Evolutionary conservation across 2,329 filamentous ascomycete genomes (phyloP).

Genomic region (Rhytidhysteron rufulum): DNA sequence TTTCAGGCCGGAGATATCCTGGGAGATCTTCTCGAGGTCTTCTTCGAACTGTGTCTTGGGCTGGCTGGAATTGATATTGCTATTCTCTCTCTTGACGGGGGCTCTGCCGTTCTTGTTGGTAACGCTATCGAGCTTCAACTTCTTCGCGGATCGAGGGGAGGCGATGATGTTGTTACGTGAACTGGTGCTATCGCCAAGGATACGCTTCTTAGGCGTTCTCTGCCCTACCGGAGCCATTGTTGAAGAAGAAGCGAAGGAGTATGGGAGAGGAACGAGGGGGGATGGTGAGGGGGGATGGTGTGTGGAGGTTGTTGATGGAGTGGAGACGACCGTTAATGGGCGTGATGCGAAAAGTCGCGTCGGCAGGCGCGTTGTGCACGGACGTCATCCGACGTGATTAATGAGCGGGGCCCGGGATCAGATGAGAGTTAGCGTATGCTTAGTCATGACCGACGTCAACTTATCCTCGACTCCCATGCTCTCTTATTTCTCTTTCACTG

Average conservation of each 20-base stretch:
- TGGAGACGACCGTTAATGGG: no score
- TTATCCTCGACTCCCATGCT: no score
- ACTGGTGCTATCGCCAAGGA: slow-evolving; percentile 43
- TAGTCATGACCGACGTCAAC: no score
- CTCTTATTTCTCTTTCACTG: no score
- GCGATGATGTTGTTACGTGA: slow-evolving; percentile 43
- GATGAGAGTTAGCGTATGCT: no score
- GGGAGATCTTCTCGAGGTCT: slow-evolving; percentile 90
- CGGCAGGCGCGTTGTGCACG: no score
- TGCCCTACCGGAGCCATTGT: slow-evolving; percentile 31
- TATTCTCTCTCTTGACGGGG: slow-evolving; percentile 60
- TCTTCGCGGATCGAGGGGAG: slow-evolving; percentile 62
- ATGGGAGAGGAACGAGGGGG: neutral
- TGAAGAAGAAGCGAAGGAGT: neutral
- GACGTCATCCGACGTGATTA: no score
- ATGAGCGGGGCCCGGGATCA: no score
- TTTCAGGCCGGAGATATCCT: slow-evolving; percentile 84
- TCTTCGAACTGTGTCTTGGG: slow-evolving; percentile 94
- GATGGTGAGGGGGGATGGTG: neutral
- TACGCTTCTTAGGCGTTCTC: slow-evolving; percentile 42
- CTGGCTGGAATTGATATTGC: slow-evolving; percentile 61
- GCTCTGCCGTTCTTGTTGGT: slow-evolving; percentile 57
- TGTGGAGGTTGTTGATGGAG: no score
- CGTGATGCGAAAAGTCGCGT: no score
- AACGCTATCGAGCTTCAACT: slow-evolving; percentile 70